phyloP scores from a whole-genome alignment of 2,329 filamentous ascomycete genomes.

The Neonectria neomacrospora region DNA sequence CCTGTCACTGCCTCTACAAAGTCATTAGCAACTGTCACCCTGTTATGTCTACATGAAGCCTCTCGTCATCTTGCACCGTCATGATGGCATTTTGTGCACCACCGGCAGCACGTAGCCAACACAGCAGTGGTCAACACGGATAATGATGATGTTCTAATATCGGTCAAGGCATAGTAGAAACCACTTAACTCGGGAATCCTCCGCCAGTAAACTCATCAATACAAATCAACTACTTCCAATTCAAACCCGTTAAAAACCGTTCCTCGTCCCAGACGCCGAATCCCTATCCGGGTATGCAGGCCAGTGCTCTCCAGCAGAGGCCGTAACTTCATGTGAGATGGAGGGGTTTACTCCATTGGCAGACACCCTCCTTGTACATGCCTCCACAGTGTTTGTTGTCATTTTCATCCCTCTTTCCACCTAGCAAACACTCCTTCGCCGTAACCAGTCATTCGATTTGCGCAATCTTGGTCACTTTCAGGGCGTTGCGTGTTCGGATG shows the following conservation, averaged over 20 bases:
- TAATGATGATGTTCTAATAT: slow-evolving; percentile 24
- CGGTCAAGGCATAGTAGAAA: slow-evolving; percentile 32
- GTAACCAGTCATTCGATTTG: slow-evolving; percentile 7
- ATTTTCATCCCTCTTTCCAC: slow-evolving; percentile 3
- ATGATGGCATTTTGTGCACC: neutral
- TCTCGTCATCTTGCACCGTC: neutral
- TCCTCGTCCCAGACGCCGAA: slow-evolving; percentile 47
- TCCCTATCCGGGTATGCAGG: slow-evolving; percentile 44
- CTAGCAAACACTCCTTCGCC: slow-evolving; percentile 3
- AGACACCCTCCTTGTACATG: slow-evolving; percentile 20
- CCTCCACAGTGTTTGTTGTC: slow-evolving; percentile 19
- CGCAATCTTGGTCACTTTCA: slow-evolving; percentile 6
- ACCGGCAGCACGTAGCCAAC: neutral
- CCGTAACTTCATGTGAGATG: slow-evolving; percentile 40
- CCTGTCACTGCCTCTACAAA: neutral
- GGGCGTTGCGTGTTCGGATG: neutral
- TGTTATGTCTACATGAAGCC: neutral
- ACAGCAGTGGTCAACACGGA: neutral
- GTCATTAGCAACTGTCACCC: neutral
- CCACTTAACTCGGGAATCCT: slow-evolving; percentile 11
- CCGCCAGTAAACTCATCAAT: slow-evolving; percentile 34
- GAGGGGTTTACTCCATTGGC: slow-evolving; percentile 31
- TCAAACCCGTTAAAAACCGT: slow-evolving; percentile 38
- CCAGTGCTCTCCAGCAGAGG: slow-evolving; percentile 39
- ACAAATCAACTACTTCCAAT: slow-evolving; percentile 34